Evolutionary conservation across 2,329 filamentous ascomycete species (phyloP), one percentile per base, ranked within the genome.

Genomic region (Metarhizium sp.): DNA sequence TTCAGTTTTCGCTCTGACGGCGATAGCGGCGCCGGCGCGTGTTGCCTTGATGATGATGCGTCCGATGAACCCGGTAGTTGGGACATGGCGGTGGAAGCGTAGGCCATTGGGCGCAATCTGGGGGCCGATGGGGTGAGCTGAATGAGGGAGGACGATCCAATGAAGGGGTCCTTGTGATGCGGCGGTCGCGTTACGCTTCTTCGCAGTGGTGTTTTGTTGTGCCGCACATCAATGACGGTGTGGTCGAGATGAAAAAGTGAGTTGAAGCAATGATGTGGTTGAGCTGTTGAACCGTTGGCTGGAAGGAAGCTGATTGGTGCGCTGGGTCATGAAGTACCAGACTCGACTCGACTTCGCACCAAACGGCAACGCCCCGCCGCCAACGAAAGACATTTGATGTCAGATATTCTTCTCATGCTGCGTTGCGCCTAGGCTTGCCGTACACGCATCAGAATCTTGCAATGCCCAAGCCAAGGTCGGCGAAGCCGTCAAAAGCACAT

Each of bases 1-100:
- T 78, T 78, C 51, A 80, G 43, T 10, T 67, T 45, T 76, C 79
- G 64, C 13, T 57, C 58, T 57, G 62, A 60, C 49, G 82, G 79
- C 51, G 71, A 66, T 16, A 75, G 75, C 52, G 75, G 62, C 52
- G 73, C 42, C 48, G 59, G 61, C 58, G 49, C 65, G 58, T 54
- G 66, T 50, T 51, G 48, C 20, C 47, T 51, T 7, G 59, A 53
- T 55, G 53, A 50, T 53, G 58, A 55, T 52, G 63, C 14, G 42
- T 20, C 25, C 48, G 56, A 51, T n/a, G 53, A n/a, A 54, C 36
- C 59, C 47, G 50, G 58, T 45, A 48, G 49, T 45, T 43, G 55
- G 54, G 46, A 50, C 50, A 32, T 46, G 42, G 5, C n/a, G 18
- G 42, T 8, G 6, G 42, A 45, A 20, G 42, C 42, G 18, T 20